These are phyloP conservation scores for Serendipita sp. DNA, from an alignment of 768 basidiomycete genomes.

Conservation along the genomic window DNA sequence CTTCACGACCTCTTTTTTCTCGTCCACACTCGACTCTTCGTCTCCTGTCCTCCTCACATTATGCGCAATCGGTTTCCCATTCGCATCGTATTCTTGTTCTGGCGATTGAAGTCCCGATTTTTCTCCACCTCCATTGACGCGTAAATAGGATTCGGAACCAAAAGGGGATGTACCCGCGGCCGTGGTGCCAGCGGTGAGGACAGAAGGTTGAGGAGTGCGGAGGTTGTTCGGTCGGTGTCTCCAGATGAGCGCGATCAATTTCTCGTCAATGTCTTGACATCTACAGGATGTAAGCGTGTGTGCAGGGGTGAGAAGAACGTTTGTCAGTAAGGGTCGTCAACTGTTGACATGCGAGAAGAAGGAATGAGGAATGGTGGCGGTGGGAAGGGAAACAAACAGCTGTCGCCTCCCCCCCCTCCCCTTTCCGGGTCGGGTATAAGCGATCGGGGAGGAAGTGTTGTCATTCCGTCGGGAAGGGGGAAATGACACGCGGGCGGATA, in stretches of 20 bases:
- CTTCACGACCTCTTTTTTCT: neutral
- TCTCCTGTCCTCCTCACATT: neutral
- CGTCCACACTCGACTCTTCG: neutral
- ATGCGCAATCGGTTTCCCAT: neutral
- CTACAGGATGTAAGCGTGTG: neutral
- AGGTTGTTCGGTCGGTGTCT: conserved; percentile 4
- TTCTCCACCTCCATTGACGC: neutral
- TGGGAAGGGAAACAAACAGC: neutral
- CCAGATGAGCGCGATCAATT: neutral
- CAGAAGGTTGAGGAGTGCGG: neutral
- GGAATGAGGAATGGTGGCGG: neutral
- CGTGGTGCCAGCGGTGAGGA: neutral
- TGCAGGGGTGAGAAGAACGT: neutral
- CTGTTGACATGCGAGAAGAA: neutral
- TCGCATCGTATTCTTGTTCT: neutral
- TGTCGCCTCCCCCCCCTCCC: too few relatives aligned
- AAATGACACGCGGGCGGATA: too few relatives aligned
- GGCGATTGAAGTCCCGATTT: neutral
- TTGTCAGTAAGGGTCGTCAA: neutral
- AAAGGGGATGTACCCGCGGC: neutral
- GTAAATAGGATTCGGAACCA: neutral
- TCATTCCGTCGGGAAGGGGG: too few relatives aligned
- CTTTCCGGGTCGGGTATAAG: too few relatives aligned
- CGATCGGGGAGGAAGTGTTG: too few relatives aligned
- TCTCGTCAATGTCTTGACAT: neutral